phyloP scores from a whole-genome alignment of 768 basidiomycete genomes.

The Phaeolepiota aurea region DNA sequence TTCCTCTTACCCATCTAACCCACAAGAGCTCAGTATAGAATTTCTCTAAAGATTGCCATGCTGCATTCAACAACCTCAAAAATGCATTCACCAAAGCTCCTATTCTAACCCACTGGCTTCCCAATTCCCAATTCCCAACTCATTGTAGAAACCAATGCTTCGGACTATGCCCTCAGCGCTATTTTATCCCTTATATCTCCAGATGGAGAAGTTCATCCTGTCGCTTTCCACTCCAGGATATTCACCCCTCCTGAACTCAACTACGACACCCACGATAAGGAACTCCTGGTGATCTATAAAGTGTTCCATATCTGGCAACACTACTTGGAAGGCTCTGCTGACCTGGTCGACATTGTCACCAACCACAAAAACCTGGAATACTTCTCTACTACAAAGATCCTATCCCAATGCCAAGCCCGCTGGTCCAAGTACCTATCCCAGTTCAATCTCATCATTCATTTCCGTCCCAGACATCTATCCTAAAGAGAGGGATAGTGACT shows the following conservation, averaged over 20 bases:
- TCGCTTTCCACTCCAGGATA: too few species aligned
- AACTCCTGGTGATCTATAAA: background rate
- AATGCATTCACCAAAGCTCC: background rate
- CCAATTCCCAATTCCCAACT: too few species aligned
- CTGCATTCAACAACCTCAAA: slow-evolving; percentile 5
- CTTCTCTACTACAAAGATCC: background rate
- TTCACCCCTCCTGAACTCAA: background rate
- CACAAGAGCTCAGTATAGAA: slow-evolving; percentile 2
- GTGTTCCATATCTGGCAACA: background rate
- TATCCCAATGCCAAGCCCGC: too few species aligned
- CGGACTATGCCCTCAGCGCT: background rate
- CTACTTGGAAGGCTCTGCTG: background rate
- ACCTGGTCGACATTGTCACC: background rate
- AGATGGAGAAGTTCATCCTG: slow-evolving; percentile 1
- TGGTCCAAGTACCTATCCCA: slow-evolving; percentile 1
- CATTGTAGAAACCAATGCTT: background rate
- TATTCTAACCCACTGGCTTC: too few species aligned
- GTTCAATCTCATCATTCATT: slow-evolving; percentile 5
- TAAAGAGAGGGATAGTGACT: slow-evolving; percentile 18
- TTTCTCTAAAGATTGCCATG: slow-evolving; percentile 13
- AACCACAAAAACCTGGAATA: background rate
- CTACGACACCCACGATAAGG: background rate
- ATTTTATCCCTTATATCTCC: background rate
- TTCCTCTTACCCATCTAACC: background rate
- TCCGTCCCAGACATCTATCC: slow-evolving; percentile 13